Evolutionary conservation across 192 early-diverging fungal genomes (phyloP), one percentile per base, ranked within the genome.

Genomic region (Podochytrium sp.): DNA sequence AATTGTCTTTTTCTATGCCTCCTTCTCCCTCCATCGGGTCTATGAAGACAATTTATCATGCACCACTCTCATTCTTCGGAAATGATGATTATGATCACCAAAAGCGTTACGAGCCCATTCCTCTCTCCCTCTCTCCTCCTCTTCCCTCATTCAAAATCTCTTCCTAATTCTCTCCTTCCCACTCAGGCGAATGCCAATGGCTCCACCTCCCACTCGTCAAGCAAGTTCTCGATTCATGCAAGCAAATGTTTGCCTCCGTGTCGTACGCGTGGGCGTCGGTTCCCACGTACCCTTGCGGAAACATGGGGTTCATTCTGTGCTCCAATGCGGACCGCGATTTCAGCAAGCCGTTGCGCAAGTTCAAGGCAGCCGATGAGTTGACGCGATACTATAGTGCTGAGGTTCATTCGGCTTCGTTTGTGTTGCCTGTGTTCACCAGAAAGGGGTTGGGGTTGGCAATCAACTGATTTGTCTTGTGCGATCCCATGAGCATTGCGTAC

Each of bases 271-370:
- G 92, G 85, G 91, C 91, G 35, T 91, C 91, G 47, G 93, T 99
- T 75, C 98, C 98, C 58, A 99, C 96, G 23, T 99, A 99, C 83
- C 96, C 98, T 43, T 92, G 90, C 76, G 98, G 98, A 49, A 94
- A 97, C 80, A 99, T 99, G 82, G 98, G 98, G 65, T 93, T 94
- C 72, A 88, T 98, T 73, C 78, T 99, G 62, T 96, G 94, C 85
- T 91, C 91, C 86, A 97, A 95, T 87, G 78, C 83, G 52, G 83
- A 86, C 20, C 78, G 86, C 39, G 86, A 92, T 79, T 79, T 99
- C 67, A 85, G 83, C 73, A 85, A 85, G 79, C 97, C 97, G 20
- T 64, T 92, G 65, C 91, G 96, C 47, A 76, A 79, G 62, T 91
- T 91, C 79, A 92, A 95, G 70, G 87, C 94, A 76, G 95, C 97